These are phyloP conservation scores for Leishmania braziliensis DNA, from an alignment of 208 protist genomes.

Conservation along the genomic window DNA sequence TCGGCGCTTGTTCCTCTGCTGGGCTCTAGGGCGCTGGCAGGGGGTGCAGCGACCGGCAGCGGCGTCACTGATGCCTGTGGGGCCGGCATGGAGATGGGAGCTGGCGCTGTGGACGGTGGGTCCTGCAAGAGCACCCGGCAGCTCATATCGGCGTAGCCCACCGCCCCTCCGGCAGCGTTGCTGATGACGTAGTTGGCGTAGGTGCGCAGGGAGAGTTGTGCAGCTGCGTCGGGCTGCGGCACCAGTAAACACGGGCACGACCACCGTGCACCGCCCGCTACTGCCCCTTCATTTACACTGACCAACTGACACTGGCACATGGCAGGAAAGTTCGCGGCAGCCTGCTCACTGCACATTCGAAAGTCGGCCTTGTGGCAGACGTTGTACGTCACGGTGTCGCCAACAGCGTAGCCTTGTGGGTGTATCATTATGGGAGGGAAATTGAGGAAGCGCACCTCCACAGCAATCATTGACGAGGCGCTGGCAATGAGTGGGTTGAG, in stretches of 20 bases:
- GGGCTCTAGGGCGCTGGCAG: not conserved
- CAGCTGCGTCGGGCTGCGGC: not conserved
- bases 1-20: not conserved
- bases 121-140: slow-evolving; percentile 52
- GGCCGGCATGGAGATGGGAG: not conserved
- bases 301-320: slow-evolving; percentile 57
- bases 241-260: slow-evolving; percentile 21
- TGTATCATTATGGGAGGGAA: slow-evolving; percentile 73
- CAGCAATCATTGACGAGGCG: slow-evolving; percentile 12
- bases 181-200: slow-evolving; percentile 61
- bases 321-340: slow-evolving; percentile 39
- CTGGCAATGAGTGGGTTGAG: slow-evolving; percentile 31
- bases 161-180: slow-evolving; percentile 34
- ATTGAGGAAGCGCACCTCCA: slow-evolving; percentile 66
- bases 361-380: slow-evolving; percentile 86
- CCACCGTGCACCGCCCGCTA: slow-evolving; percentile 4
- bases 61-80: not conserved
- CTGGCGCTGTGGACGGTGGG: not conserved
- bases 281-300: slow-evolving; percentile 7
- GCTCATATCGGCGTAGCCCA: slow-evolving; percentile 84
- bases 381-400: slow-evolving; percentile 60
- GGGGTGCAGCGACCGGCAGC: not conserved
- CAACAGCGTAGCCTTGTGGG: slow-evolving; percentile 34
- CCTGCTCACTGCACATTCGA: slow-evolving; percentile 43
- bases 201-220: slow-evolving; percentile 8